A percentile compares a stretch with the other conserved stretches of the same genome.
Evolutionary conservation across 345 rosid species (phyloP).

Genomic region (Acer campestre): DNA sequence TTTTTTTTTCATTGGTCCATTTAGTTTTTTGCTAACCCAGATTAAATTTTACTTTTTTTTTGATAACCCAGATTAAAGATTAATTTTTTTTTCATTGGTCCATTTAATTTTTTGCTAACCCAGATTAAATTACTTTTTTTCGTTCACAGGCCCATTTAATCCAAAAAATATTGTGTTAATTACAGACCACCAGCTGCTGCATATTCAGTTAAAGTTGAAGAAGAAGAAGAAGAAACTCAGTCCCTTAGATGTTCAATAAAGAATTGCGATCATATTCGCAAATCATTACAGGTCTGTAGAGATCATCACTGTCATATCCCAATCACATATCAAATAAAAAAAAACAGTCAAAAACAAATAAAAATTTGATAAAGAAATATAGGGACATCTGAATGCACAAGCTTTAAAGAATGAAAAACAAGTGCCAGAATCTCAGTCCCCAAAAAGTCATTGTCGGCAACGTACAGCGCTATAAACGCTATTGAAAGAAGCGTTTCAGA

Average conservation of each 20-base stretch:
- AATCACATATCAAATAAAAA: neutral
- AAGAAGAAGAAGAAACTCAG: neutral
- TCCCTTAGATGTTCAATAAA: constrained; percentile 12
- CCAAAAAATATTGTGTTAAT: no score
- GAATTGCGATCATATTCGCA: neutral
- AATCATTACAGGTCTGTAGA: constrained; percentile 15
- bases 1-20: no score
- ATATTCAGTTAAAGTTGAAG: neutral
- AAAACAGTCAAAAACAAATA: no score
- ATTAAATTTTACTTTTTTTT: no score
- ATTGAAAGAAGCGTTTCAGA: constrained; percentile 49
- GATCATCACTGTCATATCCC: constrained; percentile 3
- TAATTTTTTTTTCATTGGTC: no score
- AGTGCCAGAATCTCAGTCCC: constrained; percentile 54
- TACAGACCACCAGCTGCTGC: no score
- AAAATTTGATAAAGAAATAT: constrained; percentile 19
- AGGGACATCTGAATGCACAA: constrained; percentile 57
- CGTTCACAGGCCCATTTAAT: no score
- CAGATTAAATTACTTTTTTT: no score
- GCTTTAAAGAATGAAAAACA: constrained; percentile 7
- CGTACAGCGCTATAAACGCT: constrained; percentile 73
- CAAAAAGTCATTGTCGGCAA: constrained; percentile 46
- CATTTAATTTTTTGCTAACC: no score
- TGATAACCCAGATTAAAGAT: no score
- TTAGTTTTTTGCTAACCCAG: no score